phyloP scores from a whole-genome alignment of 2,329 filamentous ascomycete species.

The Madurella fahalii region DNA sequence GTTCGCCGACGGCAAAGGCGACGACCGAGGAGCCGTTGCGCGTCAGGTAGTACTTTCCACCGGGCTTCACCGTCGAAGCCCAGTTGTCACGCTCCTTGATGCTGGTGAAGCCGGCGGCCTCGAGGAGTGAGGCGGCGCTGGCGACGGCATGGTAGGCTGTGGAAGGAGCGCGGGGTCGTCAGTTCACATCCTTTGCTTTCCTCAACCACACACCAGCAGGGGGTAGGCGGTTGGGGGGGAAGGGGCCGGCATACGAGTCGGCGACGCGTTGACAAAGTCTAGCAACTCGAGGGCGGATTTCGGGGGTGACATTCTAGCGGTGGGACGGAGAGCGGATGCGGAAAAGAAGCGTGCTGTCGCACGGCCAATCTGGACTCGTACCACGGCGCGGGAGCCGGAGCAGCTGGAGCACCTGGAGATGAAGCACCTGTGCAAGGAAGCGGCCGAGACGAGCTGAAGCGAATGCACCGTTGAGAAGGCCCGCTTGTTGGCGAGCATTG shows the following conservation, averaged over 20 bases:
- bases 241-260: slow-evolving; percentile 69
- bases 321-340: slow-evolving; percentile 1
- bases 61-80: slow-evolving; percentile 72
- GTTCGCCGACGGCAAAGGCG: slow-evolving; percentile 83
- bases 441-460: neutral
- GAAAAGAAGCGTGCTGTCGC: neutral
- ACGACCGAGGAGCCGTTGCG: slow-evolving; percentile 89
- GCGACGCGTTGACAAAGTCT: slow-evolving; percentile 90
- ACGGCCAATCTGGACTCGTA: neutral
- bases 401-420: neutral
- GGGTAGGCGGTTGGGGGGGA: too few species aligned
- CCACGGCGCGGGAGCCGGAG: neutral
- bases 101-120: slow-evolving; percentile 78
- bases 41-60: slow-evolving; percentile 94
- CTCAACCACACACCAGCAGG: neutral
- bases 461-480: neutral
- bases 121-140: slow-evolving; percentile 69
- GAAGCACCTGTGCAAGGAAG: neutral
- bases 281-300: slow-evolving; percentile 74
- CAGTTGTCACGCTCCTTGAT: slow-evolving; percentile 91
- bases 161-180: slow-evolving; percentile 32
- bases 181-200: neutral
- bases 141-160: slow-evolving; percentile 91
- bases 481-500: neutral
- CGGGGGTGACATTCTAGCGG: slow-evolving; percentile 47